Conservation (phyloP, 1,284 basidiomycete genomes). For the Xerocomus minutiporus region DNA sequence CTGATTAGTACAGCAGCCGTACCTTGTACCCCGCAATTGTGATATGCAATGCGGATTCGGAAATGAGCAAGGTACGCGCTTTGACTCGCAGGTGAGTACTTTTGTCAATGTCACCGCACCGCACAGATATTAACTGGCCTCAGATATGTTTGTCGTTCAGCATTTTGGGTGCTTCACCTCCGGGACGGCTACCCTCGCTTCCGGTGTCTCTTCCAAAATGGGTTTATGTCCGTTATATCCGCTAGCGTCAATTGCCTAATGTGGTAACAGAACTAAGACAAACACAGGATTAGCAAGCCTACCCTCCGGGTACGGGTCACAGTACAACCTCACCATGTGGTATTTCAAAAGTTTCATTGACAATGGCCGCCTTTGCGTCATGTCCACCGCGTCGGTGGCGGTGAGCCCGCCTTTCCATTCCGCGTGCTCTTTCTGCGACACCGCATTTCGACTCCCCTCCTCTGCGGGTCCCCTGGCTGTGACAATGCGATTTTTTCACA, state of each 20-base stretch:
- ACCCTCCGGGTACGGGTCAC: conserved; percentile 23
- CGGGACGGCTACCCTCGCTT: conserved; percentile 23
- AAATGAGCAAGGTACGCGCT: conserved; percentile 14
- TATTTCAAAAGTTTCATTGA: conserved; percentile 9
- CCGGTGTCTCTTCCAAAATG: conserved; percentile 10
- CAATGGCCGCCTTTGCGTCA: conserved; percentile 23
- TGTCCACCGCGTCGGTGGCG: conserved; percentile 26
- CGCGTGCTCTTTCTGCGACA: conserved; percentile 15
- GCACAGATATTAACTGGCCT: conserved; percentile 14
- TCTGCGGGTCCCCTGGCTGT: conserved; percentile 32
- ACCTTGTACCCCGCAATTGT: conserved; percentile 2
- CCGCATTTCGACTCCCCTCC: conserved; percentile 27
- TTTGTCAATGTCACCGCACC: conserved; percentile 19
- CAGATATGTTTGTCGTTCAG: conserved; percentile 5
- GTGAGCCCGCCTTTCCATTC: conserved; percentile 28
- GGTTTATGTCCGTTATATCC: conserved; percentile 5
- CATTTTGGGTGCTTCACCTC: conserved; percentile 3
- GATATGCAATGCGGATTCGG: conserved; percentile 20
- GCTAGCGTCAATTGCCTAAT: background rate
- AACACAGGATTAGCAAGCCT: conserved; percentile 25
- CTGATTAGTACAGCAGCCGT: conserved; percentile 5
- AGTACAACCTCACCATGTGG: conserved; percentile 9
- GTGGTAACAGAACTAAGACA: conserved; percentile 2
- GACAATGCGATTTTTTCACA: conserved; percentile 31
- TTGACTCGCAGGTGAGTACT: conserved; percentile 3